Base-by-base conservation (phyloP, 2,329 filamentous ascomycete genomes). In the Aspergillus ustus region DNA sequence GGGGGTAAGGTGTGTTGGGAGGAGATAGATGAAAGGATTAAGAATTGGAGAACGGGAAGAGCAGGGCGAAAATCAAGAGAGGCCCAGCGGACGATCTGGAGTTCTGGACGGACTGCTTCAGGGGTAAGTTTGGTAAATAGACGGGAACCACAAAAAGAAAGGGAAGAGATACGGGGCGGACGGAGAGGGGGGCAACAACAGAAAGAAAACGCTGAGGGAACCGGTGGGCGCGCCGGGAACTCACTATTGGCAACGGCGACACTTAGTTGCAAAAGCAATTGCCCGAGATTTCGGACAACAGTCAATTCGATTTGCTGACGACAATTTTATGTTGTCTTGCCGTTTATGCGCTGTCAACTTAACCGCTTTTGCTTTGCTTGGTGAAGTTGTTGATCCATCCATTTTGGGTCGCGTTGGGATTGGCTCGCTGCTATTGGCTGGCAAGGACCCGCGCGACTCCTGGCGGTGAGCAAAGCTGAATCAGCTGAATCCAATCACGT, bases 261-360 rank as follows among this genome's bases (percentile, higher is more conserved):
- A 61, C 44, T 57, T 61, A 52, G 46, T 53, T 57, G 53, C 53
- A 53, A 46, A 61, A 65, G 53, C 60, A 64, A 57, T 56, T 54
- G 45, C n/a, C 50, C 48, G 48, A 45, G 34, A 50, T 65, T 67
- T 44, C 29, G 52, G 50, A 57, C 59, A 74, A 76, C 77, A 78
- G 78, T 61, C 63, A 55, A 63, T 60, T 63, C 57, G 46, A 66
- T 79, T 80, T 79, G 79, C 80, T 79, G 80, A 80, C 78, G 79
- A 59, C 78, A 77, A 44, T 50, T 58, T 58, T 57, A 46, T 53
- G 40, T 54, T 45, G 46, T 57, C 52, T 40, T 43, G 44, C 52
- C n/a, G 37, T 48, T 80, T 79, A 78, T 79, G 72, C 72, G 72
- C 72, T 74, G 70, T 68, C 67, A 61, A 61, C 58, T 61, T 61